Base-by-base conservation (phyloP, 768 basidiomycete species). In the Phanerodontia chrysosporium region DNA sequence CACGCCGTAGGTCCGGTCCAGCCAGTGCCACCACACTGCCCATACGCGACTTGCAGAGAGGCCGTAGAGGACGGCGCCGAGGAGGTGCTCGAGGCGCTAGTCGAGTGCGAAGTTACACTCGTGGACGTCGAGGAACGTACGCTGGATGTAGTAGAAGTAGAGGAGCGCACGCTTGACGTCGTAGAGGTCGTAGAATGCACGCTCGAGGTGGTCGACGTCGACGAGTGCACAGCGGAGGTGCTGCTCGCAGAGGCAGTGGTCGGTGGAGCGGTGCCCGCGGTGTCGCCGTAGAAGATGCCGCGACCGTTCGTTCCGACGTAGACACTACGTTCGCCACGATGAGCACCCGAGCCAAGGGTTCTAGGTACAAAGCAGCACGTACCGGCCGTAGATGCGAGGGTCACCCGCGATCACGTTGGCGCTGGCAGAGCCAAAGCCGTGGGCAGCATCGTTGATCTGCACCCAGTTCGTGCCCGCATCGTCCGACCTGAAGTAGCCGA, bases 291-390 rank as follows among this genome's bases (percentile, higher is more conserved):
- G 30, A 49, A 61, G 55, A 61, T 61, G n/a, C 60, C 60, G 18
- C 83, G 79, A 25, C 83, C 83, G 62, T 84, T 84, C 2, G 83
- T 85, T 4, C 83, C 83, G 35, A 84, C 76, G 61, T 85, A 85
- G 0, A 83, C 82, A 12, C 83, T 83, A 56, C 16, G n/a, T 21
- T 21, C 28, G 51, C 16, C 28, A 24, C 16, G 42, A n/a, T 42
- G 28, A 58, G 25, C n/a, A 55, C 24, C 21, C 21, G 13, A 44
- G 35, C 12, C 28, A 32, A 1, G 49, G n/a, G 21, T 51, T 5
- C 6, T n/a, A 24, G 5, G 1, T 28, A 45, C 24, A 13, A 28
- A 32, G 3, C 7, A 44, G 32, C 1, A 64, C 76, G 64, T 49
- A 83, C 83, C 83, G 77, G 51, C 82, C 82, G 62, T 84, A 83